Evolutionary conservation across 1,284 basidiomycete genomes (phyloP), one percentile per base, ranked within the genome.

Genomic region (Erythrobasidium hasegawianum): DNA sequence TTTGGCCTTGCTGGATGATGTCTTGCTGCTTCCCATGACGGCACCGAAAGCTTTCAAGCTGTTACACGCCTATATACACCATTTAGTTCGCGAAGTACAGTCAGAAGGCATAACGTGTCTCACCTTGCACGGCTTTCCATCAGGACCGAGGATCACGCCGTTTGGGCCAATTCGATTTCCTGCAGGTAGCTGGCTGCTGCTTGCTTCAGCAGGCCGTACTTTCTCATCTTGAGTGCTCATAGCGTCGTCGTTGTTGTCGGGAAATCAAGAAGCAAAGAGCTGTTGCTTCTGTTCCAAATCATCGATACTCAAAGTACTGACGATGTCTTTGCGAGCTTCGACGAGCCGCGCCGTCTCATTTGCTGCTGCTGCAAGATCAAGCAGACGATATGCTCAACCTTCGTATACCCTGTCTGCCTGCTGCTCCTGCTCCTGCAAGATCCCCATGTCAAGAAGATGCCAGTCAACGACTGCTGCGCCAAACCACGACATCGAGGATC

Each of bases 91-190:
- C n/a, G n/a, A n/a, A n/a, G n/a, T n/a, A 49, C 33, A 16, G 47
- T 47, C 8, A 20, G 29, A 24, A 58, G 53, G 75, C 69, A 75
- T 86, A 79, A 50, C 85, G 84, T 79, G 88, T 77, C 91, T 92
- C n/a, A 88, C 86, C 80, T 90, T 94, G 81, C 93, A 97, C 0
- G 89, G 90, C 78, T 93, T 95, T 24, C 93, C 93, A 72, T 96
- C 89, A 27, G 89, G 87, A 1, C 89, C 92, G 68, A 96, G 79
- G 64, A 94, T 83, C 80, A 90, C 85, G 1, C 90, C 91, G 2
- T 73, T 73, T 7, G 71, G 64, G 14, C 62, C 62, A n/a, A 65
- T 65, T 18, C 53, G 39, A 27, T 65, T 57, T 7, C 62, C 62
- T 16, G 55, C 40, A 20, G 54, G 27, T 27, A 58, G 56, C 14